Percentiles rank a stretch among this genome's conserved stretches.
Conservation (phyloP, 163 green algal species). For the Picocystis sp. region DNA sequence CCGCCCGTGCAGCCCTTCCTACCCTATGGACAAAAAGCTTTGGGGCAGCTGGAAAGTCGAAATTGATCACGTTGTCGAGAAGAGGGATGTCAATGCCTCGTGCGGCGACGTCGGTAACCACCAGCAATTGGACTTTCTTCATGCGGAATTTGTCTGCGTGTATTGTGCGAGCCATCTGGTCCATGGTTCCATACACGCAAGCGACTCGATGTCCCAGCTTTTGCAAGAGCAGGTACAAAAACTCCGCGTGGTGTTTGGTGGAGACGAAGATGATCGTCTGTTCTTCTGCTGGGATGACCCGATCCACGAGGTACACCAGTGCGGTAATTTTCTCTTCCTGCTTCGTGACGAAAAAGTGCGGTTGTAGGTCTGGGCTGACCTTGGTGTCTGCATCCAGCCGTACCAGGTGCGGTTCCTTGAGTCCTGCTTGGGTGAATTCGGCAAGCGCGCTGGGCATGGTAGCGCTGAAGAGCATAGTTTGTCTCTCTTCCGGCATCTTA, state of each 20-base stretch:
- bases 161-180: conserved; percentile 91
- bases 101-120: conserved; percentile 94
- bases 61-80: conserved; percentile 93
- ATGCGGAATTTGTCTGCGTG: conserved; percentile 76
- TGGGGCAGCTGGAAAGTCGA: conserved; percentile 37
- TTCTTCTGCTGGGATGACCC: conserved; percentile 25
- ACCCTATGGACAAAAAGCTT: conserved; percentile 90
- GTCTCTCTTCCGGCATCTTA: conserved; percentile 40
- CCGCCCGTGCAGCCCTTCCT: conserved; percentile 53
- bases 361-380: conserved; percentile 62
- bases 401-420: conserved; percentile 70
- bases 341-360: conserved; percentile 11
- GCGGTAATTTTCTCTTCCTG: conserved; percentile 70
- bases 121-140: conserved; percentile 39
- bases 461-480: conserved; percentile 89
- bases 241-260: conserved; percentile 91
- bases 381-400: conserved; percentile 80
- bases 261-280: conserved; percentile 68
- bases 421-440: conserved; percentile 80
- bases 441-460: conserved; percentile 77
- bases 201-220: conserved; percentile 35
- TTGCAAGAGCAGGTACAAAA: conserved; percentile 59
- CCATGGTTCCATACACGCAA: conserved; percentile 82
- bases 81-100: conserved; percentile 92
- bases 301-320: conserved; percentile 44